Evolutionary conservation across 768 basidiomycete species (phyloP).

Genomic region (Macrocybe gigantea): DNA sequence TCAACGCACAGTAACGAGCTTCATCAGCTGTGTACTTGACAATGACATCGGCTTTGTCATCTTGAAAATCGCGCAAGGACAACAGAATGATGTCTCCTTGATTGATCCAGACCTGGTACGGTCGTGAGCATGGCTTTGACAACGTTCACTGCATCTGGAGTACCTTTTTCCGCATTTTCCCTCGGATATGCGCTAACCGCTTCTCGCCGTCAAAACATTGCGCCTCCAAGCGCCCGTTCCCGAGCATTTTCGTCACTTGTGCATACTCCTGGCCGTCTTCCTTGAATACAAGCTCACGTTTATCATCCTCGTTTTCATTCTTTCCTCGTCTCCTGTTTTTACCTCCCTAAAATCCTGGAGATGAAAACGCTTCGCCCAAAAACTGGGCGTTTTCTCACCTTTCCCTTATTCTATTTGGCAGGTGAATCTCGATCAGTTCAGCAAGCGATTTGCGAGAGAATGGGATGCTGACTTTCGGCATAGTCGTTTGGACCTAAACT

Average conservation of each 20-base stretch:
- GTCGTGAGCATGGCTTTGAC: conserved; percentile 2
- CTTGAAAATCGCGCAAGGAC: conserved; percentile 97
- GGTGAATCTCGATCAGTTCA: conserved; percentile 10
- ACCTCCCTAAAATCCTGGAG: conserved; percentile 61
- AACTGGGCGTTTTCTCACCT: conserved; percentile 33
- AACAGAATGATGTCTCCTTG: conserved; percentile 95
- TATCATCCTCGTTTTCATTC: conserved; percentile 99
- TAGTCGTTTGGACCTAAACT: conserved; percentile 16
- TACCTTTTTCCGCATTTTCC: conserved; percentile 99
- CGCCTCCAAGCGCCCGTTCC: conserved; percentile 94
- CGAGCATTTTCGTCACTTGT: conserved; percentile 97
- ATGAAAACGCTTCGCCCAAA: not conserved
- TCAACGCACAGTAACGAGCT: conserved; percentile 65
- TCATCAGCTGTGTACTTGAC: conserved; percentile 99
- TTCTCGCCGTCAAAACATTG: conserved; percentile 99
- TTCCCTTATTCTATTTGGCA: conserved; percentile 61
- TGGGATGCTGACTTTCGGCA: conserved; percentile 42
- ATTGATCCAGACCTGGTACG: conserved; percentile 91
- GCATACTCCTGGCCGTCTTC: conserved; percentile 99
- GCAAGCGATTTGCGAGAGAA: conserved; percentile 9
- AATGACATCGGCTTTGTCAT: conserved; percentile 98
- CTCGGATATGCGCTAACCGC: conserved; percentile 94
- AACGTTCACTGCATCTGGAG: conserved; percentile 15
- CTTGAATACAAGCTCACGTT: conserved; percentile 96
- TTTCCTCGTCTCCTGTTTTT: conserved; percentile 99